Evolutionary conservation across 306 rosid genomes (phyloP).

Genomic region (Lupinus albus): DNA sequence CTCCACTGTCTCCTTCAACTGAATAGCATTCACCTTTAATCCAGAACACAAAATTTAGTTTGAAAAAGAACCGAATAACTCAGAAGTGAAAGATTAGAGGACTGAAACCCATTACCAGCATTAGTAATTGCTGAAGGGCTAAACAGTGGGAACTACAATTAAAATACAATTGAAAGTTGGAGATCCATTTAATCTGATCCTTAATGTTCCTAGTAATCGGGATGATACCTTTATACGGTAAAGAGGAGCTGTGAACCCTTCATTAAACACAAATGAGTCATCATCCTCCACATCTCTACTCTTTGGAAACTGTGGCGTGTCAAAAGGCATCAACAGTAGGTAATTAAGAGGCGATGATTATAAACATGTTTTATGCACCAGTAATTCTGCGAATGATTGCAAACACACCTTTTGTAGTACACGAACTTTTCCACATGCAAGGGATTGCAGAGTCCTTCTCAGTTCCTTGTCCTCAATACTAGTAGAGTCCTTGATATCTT

Average conservation of each 20-base stretch:
- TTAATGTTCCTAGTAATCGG: slow-evolving; percentile 16
- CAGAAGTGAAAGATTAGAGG: slow-evolving; percentile 1
- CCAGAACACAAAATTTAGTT: slow-evolving; percentile 39
- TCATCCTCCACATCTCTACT: slow-evolving; percentile 97
- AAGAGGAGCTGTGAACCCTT: slow-evolving; percentile 79
- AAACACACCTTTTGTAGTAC: slow-evolving; percentile 82
- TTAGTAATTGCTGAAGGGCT: background rate
- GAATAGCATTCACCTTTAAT: slow-evolving; percentile 94
- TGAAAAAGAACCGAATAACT: slow-evolving; percentile 5
- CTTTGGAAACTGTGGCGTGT: slow-evolving; percentile 69
- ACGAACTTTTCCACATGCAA: slow-evolving; percentile 98
- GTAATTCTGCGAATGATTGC: slow-evolving; percentile 32
- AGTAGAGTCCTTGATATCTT: slow-evolving; percentile 90
- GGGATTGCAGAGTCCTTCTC: slow-evolving; percentile 96
- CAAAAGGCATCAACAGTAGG: slow-evolving; percentile 32
- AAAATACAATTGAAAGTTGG: slow-evolving; percentile 8
- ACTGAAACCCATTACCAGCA: slow-evolving; percentile 13
- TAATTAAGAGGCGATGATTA: background rate
- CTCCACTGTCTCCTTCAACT: slow-evolving; percentile 98
- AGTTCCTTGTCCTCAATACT: slow-evolving; percentile 95
- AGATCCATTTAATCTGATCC: slow-evolving; percentile 37
- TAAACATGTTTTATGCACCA: slow-evolving; percentile 1
- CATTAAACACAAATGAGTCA: slow-evolving; percentile 85
- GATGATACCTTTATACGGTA: slow-evolving; percentile 88
- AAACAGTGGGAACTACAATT: background rate